Conservation (phyloP, 2,329 filamentous ascomycete genomes). For the Rhinocladiella mackenziei region DNA sequence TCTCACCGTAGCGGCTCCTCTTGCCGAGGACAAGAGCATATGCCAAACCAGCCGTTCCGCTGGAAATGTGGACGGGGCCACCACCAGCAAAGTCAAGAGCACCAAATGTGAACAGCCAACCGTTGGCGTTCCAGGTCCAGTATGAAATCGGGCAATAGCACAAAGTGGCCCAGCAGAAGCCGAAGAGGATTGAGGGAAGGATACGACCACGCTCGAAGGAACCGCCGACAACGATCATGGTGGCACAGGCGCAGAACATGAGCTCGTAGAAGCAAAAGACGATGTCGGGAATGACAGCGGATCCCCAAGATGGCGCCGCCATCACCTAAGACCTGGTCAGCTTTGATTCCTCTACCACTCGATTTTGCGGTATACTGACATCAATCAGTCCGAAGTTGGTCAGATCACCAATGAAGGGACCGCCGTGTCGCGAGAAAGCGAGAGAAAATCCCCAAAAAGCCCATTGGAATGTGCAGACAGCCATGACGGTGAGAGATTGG, state of each 20-base stretch:
- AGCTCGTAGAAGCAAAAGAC: constrained; percentile 64
- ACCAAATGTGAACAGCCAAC: constrained; percentile 66
- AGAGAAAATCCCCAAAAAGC: constrained; percentile 65
- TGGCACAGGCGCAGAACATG: constrained; percentile 53
- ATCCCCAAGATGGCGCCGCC: constrained; percentile 58
- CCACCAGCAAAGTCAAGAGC: constrained; percentile 72
- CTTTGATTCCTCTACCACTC: constrained; percentile 38
- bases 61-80: constrained; percentile 70
- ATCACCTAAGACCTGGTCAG: constrained; percentile 19
- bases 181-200: constrained; percentile 62
- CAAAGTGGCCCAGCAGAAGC: constrained; percentile 67
- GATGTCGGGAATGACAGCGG: constrained; percentile 57
- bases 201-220: constrained; percentile 63
- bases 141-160: constrained; percentile 68
- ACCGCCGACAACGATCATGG: constrained; percentile 63
- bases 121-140: constrained; percentile 72
- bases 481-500: constrained; percentile 57
- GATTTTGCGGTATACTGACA: constrained; percentile 66
- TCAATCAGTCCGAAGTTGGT: constrained; percentile 59
- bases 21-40: constrained; percentile 71
- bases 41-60: constrained; percentile 66
- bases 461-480: constrained; percentile 49
- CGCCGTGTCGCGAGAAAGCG: constrained; percentile 57
- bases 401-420: constrained; percentile 60
- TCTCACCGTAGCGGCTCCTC: constrained; percentile 53